These are phyloP conservation scores for Yueomyces sp. DNA, from an alignment of 805 yeast species.

Conservation along the genomic window DNA sequence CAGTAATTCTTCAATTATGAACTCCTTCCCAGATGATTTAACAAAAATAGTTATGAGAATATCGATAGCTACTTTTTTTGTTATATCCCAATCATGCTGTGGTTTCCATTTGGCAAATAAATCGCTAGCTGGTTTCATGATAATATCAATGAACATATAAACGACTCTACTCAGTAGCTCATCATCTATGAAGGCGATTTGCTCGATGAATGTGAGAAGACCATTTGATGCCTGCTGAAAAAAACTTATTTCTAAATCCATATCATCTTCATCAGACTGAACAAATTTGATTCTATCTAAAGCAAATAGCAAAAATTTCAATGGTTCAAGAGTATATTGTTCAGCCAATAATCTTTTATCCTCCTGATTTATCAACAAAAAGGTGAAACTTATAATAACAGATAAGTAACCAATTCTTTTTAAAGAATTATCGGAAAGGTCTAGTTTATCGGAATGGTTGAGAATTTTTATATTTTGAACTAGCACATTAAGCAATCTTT, in stretches of 20 bases:
- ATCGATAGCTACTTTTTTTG: conserved; percentile 11
- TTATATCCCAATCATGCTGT: conserved; percentile 8
- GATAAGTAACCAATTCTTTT: conserved; percentile 23
- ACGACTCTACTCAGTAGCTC: conserved; percentile 44
- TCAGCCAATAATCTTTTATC: conserved; percentile 37
- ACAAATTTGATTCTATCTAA: conserved; percentile 22
- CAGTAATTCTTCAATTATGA: conserved; percentile 48
- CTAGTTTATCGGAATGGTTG: conserved; percentile 1
- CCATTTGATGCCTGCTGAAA: conserved; percentile 9
- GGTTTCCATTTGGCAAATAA: conserved; percentile 4
- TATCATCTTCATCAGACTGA: conserved; percentile 2
- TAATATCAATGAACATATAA: conserved; percentile 27
- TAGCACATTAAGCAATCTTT: conserved; percentile 9
- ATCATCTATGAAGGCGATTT: conserved; percentile 31
- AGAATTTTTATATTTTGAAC: conserved; percentile 8
- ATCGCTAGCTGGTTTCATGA: conserved; percentile 10
- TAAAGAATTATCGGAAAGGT: conserved; percentile 1
- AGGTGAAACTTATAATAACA: conserved; percentile 26
- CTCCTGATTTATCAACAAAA: conserved; percentile 28
- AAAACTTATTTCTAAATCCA: conserved; percentile 4
- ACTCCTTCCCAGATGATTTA: conserved; percentile 36
- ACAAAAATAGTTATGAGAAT: conserved; percentile 28
- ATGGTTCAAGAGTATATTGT: conserved; percentile 27
- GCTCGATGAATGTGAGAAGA: conserved; percentile 13
- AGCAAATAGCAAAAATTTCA: conserved; percentile 27